Base-by-base conservation (phyloP, 2,329 filamentous ascomycete genomes). In the Huntiella omanensis region DNA sequence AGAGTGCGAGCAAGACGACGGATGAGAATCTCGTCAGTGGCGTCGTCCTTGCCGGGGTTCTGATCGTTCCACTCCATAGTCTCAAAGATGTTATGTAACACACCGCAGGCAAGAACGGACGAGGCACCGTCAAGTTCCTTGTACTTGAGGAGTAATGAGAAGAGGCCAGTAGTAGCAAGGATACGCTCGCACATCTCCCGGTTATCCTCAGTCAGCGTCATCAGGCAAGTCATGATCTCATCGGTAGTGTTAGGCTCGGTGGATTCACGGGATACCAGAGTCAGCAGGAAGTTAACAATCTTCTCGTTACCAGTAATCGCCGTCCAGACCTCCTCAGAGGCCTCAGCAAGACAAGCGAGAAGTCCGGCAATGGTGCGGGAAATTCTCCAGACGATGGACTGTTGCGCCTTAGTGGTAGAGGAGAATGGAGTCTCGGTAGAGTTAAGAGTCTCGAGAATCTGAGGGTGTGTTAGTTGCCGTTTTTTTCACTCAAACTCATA, bases 71-170 rank as follows among this genome's bases (percentile, higher is more conserved):
- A 73, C 47, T 67, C 59, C 53, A 72, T 63, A 3, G 65, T 61
- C 5, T 67, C 59, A 55, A 75, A 78, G 33, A 80, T 58, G 51
- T 78, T 78, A 56, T 80, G 76, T 10, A 80, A 63, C 16, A 77
- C 64, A 11, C 71, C 71, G 43, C 74, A 79, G 5, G 74, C 67
- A 6, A 77, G 59, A 33, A 77, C 66, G 1, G 68, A 69, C 48
- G 66, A 66, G 13, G 67, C 59, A 28, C 62, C 68, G 33, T 60
- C 61, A n/a, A 62, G 57, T 15, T 67, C 62, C 49, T 67, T 69
- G 40, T 77, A 59, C 15, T 62, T 56, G 28, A 67, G 55, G 22
- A 80, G 61, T 4, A 63, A 58, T 12, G 69, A 64, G 50, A 75
- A 70, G 54, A 66, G 68, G 16, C 58, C 60, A 15, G 61, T 60